Conservation (phyloP, 805 yeast species). For the Wickerhamiella occidentalis region DNA sequence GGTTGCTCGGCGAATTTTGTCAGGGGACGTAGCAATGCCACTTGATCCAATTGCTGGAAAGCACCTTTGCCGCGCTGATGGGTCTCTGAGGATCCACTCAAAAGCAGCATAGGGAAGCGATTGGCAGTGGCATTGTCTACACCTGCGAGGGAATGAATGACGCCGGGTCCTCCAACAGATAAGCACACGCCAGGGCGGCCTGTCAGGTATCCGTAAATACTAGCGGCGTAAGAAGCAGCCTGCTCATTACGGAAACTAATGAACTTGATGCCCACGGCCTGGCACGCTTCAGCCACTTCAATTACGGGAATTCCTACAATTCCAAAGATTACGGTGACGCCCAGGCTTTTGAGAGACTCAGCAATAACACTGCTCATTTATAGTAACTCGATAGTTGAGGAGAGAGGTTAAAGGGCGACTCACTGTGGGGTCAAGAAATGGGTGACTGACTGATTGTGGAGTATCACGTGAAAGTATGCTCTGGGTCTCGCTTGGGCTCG, state of each 20-base stretch:
- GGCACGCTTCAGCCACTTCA: constrained; percentile 53
- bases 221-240: constrained; percentile 65
- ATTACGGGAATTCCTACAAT: constrained; percentile 68
- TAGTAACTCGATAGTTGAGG: no score
- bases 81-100: constrained; percentile 50
- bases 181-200: constrained; percentile 53
- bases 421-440: no score
- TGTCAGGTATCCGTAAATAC: constrained; percentile 54
- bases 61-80: constrained; percentile 45
- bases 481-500: neutral
- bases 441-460: constrained; percentile 3
- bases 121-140: constrained; percentile 48
- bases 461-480: constrained; percentile 2
- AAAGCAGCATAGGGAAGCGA: constrained; percentile 51
- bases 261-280: constrained; percentile 42
- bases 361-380: constrained; percentile 34
- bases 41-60: constrained; percentile 61
- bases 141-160: constrained; percentile 57
- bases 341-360: constrained; percentile 34
- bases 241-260: constrained; percentile 59
- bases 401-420: neutral
- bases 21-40: constrained; percentile 36
- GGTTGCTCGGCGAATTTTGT: constrained; percentile 44
- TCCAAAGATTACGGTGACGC: constrained; percentile 50
- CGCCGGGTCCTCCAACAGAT: constrained; percentile 69